Base-by-base conservation (phyloP, 257 asterid species). In the Nyctanthes arbortristis region DNA sequence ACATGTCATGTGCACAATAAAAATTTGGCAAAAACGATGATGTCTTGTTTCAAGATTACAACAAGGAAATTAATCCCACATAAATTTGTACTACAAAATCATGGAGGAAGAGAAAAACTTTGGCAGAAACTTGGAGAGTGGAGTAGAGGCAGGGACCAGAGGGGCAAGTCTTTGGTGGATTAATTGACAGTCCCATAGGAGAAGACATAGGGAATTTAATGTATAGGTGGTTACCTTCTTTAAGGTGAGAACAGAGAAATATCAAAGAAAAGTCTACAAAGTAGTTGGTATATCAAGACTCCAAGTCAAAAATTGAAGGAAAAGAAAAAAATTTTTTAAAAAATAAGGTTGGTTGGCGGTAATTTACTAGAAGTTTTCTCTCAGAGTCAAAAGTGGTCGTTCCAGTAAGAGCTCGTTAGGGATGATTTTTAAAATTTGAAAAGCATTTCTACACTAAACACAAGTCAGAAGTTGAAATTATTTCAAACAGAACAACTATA, bases 151-250 rank as follows among this genome's bases (percentile, higher is more conserved):
- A 64, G 78, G 72, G 78, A 28, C 70, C 76, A 47, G 28, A 34
- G 69, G 22, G 68, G 68, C 77, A 67, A 63, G 77, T 35, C 58
- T 71, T 81, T 54, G 79, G 60, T 43, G 72, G 69, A 73, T 71
- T 83, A 75, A 81, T 84, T 82, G 86, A 58, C 67, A 72, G 69
- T 40, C 62, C 69, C 67, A 36, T 61, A 31, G 57, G 36, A 24
- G 77, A 68, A 67, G 71, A 39, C 75, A 27, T 40, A n/a, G 68
- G 12, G 61, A 62, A 24, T 24, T 40, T 67, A 67, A 37, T 62
- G 29, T 61, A 35, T 30, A n/a, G 12, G 72, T 37, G 18, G 79
- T 68, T 71, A 54, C 67, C 55, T 43, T 45, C 30, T 69, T 60
- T 34, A 36, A 65, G 73, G 72, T 63, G 70, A 35, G 74, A 79